Conservation (phyloP, 2,329 filamentous ascomycete genomes). For the Venturia aucupariae region DNA sequence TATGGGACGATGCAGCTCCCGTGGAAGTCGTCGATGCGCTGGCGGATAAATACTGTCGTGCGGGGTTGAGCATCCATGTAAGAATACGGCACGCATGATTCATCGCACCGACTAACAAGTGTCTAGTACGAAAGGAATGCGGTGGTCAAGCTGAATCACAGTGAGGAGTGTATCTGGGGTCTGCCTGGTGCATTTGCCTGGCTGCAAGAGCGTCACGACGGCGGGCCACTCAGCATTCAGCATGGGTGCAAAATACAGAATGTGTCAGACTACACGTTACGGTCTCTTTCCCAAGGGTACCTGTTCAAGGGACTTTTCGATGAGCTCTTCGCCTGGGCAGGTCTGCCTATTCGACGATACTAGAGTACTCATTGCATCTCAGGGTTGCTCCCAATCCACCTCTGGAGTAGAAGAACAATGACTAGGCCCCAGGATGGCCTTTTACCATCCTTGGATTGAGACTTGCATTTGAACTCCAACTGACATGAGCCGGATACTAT, state of each 20-base stretch:
- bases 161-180: conserved; percentile 5
- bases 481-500: no score
- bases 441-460: no score
- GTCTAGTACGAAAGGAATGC: conserved; percentile 10
- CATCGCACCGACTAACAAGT: not conserved
- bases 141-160: conserved; percentile 3
- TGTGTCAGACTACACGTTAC: not conserved
- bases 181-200: conserved; percentile 13
- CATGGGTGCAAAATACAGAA: conserved; percentile 5
- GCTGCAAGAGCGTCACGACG: conserved; percentile 7
- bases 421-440: not conserved
- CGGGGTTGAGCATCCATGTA: conserved; percentile 8
- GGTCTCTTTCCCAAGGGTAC: not conserved
- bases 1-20: conserved; percentile 12
- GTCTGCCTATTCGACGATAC: not conserved
- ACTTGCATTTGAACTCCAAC: no score
- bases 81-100: not conserved
- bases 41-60: conserved; percentile 6
- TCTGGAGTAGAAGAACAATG: not conserved
- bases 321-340: not conserved
- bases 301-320: not conserved
- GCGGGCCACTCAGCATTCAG: not conserved
- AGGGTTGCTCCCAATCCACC: not conserved
- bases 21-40: conserved; percentile 2
- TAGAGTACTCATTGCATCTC: not conserved